Evolutionary conservation across 441 rosid species (phyloP).

Genomic region (Eutrema salsugineum): DNA sequence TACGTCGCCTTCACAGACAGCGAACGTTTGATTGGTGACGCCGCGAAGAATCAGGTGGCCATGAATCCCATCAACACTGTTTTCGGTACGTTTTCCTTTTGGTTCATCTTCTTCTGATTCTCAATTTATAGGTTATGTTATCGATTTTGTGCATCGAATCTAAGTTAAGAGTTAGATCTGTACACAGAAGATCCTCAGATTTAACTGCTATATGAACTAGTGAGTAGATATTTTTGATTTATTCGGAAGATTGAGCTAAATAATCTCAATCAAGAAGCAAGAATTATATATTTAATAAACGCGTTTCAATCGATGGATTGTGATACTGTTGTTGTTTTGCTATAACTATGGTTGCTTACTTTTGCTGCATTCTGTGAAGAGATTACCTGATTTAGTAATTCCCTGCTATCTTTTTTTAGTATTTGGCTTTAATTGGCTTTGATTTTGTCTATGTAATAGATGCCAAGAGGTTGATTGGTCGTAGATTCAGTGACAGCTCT

Average conservation of each 20-base stretch:
- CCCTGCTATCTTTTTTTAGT: no score
- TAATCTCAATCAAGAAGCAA: not conserved
- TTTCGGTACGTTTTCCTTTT: constrained; percentile 34
- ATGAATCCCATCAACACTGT: constrained; percentile 60
- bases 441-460: constrained; percentile 27
- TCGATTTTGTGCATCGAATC: not conserved
- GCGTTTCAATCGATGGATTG: not conserved
- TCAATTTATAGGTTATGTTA: not conserved
- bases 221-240: not conserved
- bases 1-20: constrained; percentile 49
- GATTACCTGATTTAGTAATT: not conserved
- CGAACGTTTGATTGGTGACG: constrained; percentile 56
- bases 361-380: not conserved
- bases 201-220: not conserved
- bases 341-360: not conserved
- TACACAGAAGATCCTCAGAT: not conserved
- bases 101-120: not conserved
- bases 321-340: not conserved
- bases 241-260: not conserved
- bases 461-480: constrained; percentile 66
- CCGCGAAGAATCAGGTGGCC: constrained; percentile 66
- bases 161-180: constrained; percentile 12
- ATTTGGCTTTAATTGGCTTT: not conserved
- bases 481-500: constrained; percentile 49
- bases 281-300: no score